A percentile compares a stretch with the other conserved stretches of the same genome.
Conservation (phyloP, 2,329 filamentous ascomycete species). For the Fonsecaea erecta region DNA sequence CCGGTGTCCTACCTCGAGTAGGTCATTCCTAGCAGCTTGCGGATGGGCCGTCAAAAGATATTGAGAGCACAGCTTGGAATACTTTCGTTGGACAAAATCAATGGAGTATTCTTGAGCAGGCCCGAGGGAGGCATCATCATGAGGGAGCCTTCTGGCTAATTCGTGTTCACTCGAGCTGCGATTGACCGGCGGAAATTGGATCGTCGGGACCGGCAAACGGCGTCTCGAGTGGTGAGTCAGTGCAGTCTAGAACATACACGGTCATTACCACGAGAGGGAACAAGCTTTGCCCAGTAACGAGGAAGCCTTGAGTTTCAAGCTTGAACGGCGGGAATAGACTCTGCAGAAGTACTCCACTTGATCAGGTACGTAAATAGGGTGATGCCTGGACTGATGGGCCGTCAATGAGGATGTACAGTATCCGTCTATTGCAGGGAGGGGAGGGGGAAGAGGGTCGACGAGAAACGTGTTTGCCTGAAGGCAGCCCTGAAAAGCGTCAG, state of each 20-base stretch:
- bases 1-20: background rate
- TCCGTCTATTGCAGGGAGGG: background rate
- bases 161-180: background rate
- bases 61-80: background rate
- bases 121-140: background rate
- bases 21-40: background rate
- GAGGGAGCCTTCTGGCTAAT: background rate
- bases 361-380: background rate
- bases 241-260: background rate
- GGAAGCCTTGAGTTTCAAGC: background rate
- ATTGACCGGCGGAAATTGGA: background rate
- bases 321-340: background rate
- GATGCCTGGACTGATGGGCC: background rate
- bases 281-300: background rate
- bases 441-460: background rate
- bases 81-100: background rate
- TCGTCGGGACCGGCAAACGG: background rate
- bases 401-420: background rate
- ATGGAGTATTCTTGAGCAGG: background rate
- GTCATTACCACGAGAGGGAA: background rate
- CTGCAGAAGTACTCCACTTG: background rate
- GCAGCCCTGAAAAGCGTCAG: background rate
- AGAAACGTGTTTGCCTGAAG: background rate
- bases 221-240: background rate
- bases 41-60: background rate